Evolutionary conservation across 352 stramenopile species (phyloP).

Genomic region (Discostella stelligera): DNA sequence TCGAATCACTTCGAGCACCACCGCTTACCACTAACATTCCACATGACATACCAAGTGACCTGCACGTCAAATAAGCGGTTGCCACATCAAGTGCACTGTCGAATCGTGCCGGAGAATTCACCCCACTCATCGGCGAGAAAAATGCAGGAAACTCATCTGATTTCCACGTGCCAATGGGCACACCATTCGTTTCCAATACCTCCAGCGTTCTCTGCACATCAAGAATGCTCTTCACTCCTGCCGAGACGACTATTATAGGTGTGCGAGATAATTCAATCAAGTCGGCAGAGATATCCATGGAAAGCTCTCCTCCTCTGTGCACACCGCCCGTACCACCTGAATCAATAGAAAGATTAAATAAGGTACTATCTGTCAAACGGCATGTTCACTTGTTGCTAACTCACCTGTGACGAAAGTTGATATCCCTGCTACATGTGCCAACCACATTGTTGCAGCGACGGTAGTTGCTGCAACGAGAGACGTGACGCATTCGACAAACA

Average conservation of each 20-base stretch:
- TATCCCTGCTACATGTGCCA: conserved; percentile 92
- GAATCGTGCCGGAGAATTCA: conserved; percentile 85
- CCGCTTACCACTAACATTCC: conserved; percentile 73
- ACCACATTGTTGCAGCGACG: conserved; percentile 94
- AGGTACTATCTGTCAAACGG: not conserved
- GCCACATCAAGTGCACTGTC: conserved; percentile 88
- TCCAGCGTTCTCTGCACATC: conserved; percentile 96
- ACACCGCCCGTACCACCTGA: conserved; percentile 93
- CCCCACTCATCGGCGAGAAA: conserved; percentile 91
- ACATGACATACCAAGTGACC: conserved; percentile 75
- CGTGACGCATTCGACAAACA: conserved; percentile 64
- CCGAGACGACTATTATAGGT: conserved; percentile 94
- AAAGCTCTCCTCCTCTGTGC: conserved; percentile 91
- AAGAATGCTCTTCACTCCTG: conserved; percentile 98
- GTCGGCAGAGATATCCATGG: conserved; percentile 95
- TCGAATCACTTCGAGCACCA: not conserved
- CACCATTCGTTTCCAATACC: conserved; percentile 95
- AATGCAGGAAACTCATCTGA: conserved; percentile 96
- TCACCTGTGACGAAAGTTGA: conserved; percentile 93
- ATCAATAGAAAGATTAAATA: not conserved
- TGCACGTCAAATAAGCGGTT: conserved; percentile 84
- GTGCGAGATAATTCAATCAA: conserved; percentile 92
- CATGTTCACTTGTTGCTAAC: not conserved
- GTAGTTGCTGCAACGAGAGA: conserved; percentile 85
- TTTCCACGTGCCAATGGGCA: conserved; percentile 91